phyloP scores from a whole-genome alignment of 2,329 filamentous ascomycete genomes.

The Cladobotryum protrusum region DNA sequence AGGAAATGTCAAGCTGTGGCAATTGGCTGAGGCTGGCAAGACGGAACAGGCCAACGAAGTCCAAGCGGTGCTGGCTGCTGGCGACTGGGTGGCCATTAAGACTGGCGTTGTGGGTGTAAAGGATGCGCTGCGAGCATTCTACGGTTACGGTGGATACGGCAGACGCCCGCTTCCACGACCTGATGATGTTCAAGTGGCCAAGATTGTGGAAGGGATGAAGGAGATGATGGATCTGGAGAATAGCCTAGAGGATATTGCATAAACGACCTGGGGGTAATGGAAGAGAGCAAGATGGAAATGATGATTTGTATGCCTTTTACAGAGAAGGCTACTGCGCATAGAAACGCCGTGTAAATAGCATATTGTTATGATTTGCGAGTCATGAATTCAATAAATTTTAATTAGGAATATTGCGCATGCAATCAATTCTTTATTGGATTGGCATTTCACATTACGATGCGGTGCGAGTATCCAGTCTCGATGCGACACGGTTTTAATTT shows the following conservation, averaged over 20 bases:
- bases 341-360: background rate
- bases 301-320: too few species aligned
- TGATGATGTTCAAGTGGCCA: constrained; percentile 10
- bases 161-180: constrained; percentile 22
- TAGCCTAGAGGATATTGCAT: constrained; percentile 11
- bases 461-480: background rate
- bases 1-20: constrained; percentile 55
- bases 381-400: too few species aligned
- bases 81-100: constrained; percentile 67
- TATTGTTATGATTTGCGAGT: too few species aligned
- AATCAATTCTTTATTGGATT: background rate
- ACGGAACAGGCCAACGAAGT: constrained; percentile 54
- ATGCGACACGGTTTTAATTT: background rate
- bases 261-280: background rate
- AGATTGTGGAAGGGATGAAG: constrained; percentile 16
- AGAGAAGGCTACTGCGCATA: background rate
- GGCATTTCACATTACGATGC: background rate
- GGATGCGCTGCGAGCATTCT: constrained; percentile 58
- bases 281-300: background rate
- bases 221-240: constrained; percentile 18
- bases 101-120: constrained; percentile 68
- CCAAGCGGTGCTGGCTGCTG: constrained; percentile 60
- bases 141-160: constrained; percentile 57
- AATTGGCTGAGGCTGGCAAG: constrained; percentile 53
- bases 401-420: background rate